Percentiles rank a stretch among this genome's conserved stretches.
Conservation (phyloP, 2,329 filamentous ascomycete genomes). For the Apiospora malaysiana region DNA sequence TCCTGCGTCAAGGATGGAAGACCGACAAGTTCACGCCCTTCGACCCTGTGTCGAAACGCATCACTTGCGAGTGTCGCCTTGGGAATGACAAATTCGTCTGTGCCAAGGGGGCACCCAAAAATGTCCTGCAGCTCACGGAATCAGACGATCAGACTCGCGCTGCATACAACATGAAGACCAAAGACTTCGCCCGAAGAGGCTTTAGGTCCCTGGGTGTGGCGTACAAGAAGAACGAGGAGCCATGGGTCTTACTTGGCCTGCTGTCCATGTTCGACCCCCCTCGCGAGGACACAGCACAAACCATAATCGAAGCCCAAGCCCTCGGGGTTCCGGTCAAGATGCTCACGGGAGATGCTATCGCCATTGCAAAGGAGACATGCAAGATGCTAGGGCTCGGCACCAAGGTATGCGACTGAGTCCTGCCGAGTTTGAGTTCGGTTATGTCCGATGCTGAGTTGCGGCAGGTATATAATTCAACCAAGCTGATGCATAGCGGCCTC, state of each 20-base stretch:
- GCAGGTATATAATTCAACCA: conserved; percentile 77
- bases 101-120: conserved; percentile 80
- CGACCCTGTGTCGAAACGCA: conserved; percentile 81
- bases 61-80: conserved; percentile 72
- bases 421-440: not conserved
- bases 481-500: conserved; percentile 63
- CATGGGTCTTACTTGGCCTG: conserved; percentile 77
- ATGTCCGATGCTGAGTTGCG: not conserved
- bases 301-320: conserved; percentile 76
- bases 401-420: conserved; percentile 38
- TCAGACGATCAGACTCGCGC: conserved; percentile 69
- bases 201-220: conserved; percentile 83
- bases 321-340: conserved; percentile 82
- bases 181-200: conserved; percentile 78
- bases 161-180: conserved; percentile 74
- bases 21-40: conserved; percentile 80
- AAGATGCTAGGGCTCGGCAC: conserved; percentile 81
- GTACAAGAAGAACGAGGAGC: conserved; percentile 77
- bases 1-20: conserved; percentile 75
- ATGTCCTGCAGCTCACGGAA: conserved; percentile 71
- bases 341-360: conserved; percentile 81
- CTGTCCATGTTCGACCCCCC: conserved; percentile 83
- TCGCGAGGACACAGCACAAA: conserved; percentile 79
- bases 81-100: conserved; percentile 72
- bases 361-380: conserved; percentile 82